Conservation (phyloP, 148 eudicot species). For the Camellia granthamiana region DNA sequence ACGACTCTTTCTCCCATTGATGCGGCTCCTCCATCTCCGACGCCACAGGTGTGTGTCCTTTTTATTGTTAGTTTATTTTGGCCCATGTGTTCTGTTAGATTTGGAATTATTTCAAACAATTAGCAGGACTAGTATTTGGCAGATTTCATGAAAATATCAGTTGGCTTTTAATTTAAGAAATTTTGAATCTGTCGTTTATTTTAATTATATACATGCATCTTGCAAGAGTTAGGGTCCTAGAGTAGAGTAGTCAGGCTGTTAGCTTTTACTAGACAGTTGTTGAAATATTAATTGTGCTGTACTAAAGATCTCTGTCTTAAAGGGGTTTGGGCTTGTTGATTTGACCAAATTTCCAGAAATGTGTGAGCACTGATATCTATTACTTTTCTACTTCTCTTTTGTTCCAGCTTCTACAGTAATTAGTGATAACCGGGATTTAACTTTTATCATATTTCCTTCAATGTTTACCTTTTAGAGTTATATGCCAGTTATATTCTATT, state of each 20-base stretch:
- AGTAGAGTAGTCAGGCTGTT: neutral
- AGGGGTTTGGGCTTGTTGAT: neutral
- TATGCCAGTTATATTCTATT: neutral
- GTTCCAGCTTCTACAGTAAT: neutral
- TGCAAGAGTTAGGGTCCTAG: neutral
- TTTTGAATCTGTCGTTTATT: too few relatives aligned
- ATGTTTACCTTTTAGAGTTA: neutral
- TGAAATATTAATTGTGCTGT: neutral
- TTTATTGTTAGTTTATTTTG: neutral
- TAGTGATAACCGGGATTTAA: neutral
- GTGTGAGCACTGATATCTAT: neutral
- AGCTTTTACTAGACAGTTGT: neutral
- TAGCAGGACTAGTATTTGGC: neutral
- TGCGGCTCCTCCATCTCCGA: constrained; percentile 87
- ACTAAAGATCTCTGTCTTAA: neutral
- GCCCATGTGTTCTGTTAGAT: neutral
- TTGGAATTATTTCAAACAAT: neutral
- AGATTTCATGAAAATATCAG: neutral
- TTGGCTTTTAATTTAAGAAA: too few relatives aligned
- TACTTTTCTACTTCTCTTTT: neutral
- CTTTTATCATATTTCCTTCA: neutral
- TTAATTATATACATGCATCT: too few relatives aligned
- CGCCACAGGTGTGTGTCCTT: constrained; percentile 53
- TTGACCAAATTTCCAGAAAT: neutral
- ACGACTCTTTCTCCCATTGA: constrained; percentile 61